Base-by-base conservation (phyloP, 2,329 filamentous ascomycete species). In the Botrytis hyacinthi region DNA sequence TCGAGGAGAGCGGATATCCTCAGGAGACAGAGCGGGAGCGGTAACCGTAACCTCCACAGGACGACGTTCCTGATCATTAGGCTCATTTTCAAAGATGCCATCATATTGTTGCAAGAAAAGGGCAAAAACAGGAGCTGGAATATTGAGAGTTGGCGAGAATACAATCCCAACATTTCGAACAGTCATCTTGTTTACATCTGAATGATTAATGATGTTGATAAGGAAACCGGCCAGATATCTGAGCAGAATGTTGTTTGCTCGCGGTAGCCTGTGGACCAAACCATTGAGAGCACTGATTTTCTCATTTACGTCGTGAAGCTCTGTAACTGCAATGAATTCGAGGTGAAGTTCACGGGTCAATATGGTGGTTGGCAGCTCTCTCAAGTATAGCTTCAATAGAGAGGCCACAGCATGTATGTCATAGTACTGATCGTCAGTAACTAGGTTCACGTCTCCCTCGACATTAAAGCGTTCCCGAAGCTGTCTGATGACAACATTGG, bases 101-200 rank as follows among this genome's bases (percentile, higher is more conserved):
- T 92, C 88, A 80, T 94, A 98, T 79, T 98, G 95, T 76, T 96
- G 95, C 73, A 99, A 86, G 82, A 99, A 96, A 82, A 97, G 88
- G 5, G 95, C 94, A 81, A 99, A 98, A 18, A 99, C 92, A 0
- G 95, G 95, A 0, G 94, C 94, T 0, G 96, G 95, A 61, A 99
- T 97, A 82, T 98, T 98, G 71, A 99, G 87, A 0, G 96, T 98
- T 0, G 96, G 96, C 26, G 96, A 97, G 82, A 99, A 99, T 73
- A 99, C 95, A 78, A 99, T 98, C 76, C 96, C 95, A 72, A 99
- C 93, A 80, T 99, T 99, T 77, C 95, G 91, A 71, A 98, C 93
- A 18, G 93, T 98, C 96, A 99, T 99, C 86, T 98, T 98, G 85
- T 99, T 99, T 75, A 92, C 86, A 78, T 93, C 91, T 10, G 94